Percentiles rank a stretch among this genome's conserved stretches.
phyloP scores from a whole-genome alignment of 805 yeast genomes.

The Metschnikowia baotianmanensis region DNA sequence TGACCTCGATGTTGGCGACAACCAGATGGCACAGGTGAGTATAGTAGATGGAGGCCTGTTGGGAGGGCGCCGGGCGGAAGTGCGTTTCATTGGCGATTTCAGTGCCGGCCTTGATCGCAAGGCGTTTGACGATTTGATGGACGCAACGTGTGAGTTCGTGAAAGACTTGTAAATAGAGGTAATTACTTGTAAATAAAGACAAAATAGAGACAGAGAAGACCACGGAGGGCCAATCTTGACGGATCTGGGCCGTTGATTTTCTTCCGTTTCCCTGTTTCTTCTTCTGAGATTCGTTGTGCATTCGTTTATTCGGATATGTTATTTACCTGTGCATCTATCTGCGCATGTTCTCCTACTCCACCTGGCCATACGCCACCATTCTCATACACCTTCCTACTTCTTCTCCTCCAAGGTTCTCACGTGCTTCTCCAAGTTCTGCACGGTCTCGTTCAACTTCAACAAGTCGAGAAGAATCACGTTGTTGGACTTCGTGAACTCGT shows the following conservation, averaged over 20 bases:
- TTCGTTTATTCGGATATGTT: too few relatives aligned
- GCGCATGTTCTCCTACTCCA: background rate
- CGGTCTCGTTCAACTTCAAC: slow-evolving; percentile 63
- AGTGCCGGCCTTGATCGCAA: slow-evolving; percentile 17
- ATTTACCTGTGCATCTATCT: too few relatives aligned
- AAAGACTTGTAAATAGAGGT: slow-evolving; percentile 14
- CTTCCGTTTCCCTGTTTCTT: too few relatives aligned
- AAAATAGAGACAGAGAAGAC: background rate
- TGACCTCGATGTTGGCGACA: slow-evolving; percentile 37
- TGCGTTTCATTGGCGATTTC: slow-evolving; percentile 17
- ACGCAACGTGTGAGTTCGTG: slow-evolving; percentile 21
- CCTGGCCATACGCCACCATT: background rate
- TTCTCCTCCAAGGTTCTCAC: slow-evolving; percentile 58
- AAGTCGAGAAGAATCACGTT: slow-evolving; percentile 74
- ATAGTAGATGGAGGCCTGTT: slow-evolving; percentile 56
- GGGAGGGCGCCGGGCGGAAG: slow-evolving; percentile 53
- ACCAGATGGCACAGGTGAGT: slow-evolving; percentile 39
- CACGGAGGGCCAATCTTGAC: background rate
- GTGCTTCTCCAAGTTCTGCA: slow-evolving; percentile 64
- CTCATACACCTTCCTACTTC: slow-evolving; percentile 13
- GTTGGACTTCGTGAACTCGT: slow-evolving; percentile 73
- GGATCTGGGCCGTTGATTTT: too few relatives aligned
- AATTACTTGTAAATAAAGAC: too few relatives aligned
- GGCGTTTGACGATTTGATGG: slow-evolving; percentile 26
- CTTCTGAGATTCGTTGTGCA: too few relatives aligned